Base-by-base conservation (phyloP, 148 eudicot genomes). In the Talinum fruticosum region DNA sequence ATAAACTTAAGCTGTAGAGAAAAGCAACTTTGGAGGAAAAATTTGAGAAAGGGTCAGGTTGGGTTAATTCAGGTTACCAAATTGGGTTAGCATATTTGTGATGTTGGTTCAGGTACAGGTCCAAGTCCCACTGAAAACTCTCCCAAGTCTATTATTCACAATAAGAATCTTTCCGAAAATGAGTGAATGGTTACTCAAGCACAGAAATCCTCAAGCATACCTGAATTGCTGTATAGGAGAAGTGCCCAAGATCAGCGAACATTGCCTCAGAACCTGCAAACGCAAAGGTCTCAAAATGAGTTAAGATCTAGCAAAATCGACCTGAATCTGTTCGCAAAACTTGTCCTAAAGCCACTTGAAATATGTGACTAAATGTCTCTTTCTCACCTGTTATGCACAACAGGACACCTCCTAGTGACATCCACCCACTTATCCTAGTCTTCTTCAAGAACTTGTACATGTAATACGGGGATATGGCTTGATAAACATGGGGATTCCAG, bases 181-280 rank as follows among this genome's bases (percentile, higher is more conserved):
- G 72, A 64, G 41, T 44, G 68, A 65, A 71, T 16, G 41, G 37
- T 24, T 73, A 28, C 10, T 68, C 33, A 65, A 37, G n/a, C 28
- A 26, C 1, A 15, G 29, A 62, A 66, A 15, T 16, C 62, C 49
- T 61, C 41, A 77, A 79, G 70, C 73, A 53, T 83, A 94, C 98
- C 95, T 92, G 98, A 85, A 94, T 94, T 74, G 98, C 97, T 71
- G 85, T 77, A 77, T 92, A 86, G 38, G 98, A 89, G 87, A 92
- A 94, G 83, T 94, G 98, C 72, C 98, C 98, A 72, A 94, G 88
- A 86, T 94, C 98, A 74, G 98, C 97, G 86, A 94, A 94, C 98
- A 94, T 94, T 61, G 93, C 95, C 79, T 94, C 98, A 29, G 98
- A 94, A 41, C 98, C 98, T 94, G 87, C 83, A 84, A 66, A 30